Conservation (phyloP, 2,329 filamentous ascomycete species). For the Pleoardoris graminearum region DNA sequence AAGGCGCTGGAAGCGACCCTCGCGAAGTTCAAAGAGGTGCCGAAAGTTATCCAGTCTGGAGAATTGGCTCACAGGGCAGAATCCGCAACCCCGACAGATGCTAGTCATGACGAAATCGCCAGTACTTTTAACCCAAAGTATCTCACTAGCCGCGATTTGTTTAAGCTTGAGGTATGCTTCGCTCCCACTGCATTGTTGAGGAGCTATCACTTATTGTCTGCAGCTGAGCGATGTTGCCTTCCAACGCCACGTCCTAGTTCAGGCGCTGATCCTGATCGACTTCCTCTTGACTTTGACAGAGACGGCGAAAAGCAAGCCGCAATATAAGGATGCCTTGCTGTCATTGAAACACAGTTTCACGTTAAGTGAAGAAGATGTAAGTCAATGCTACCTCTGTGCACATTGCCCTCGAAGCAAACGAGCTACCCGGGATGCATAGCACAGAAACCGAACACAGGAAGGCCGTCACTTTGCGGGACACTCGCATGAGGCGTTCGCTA, state of each 20-base stretch:
- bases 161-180: slow-evolving; percentile 79
- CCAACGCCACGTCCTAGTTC: slow-evolving; percentile 89
- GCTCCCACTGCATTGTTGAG: slow-evolving; percentile 17
- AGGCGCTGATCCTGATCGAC: slow-evolving; percentile 91
- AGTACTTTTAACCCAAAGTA: slow-evolving; percentile 96
- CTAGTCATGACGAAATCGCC: slow-evolving; percentile 64
- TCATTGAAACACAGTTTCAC: slow-evolving; percentile 81
- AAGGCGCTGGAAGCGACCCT: slow-evolving; percentile 65
- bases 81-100: slow-evolving; percentile 64
- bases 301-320: slow-evolving; percentile 77
- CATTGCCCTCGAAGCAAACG: not conserved
- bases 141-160: slow-evolving; percentile 93
- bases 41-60: slow-evolving; percentile 69
- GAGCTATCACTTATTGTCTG: slow-evolving; percentile 32
- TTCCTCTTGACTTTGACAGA: slow-evolving; percentile 90
- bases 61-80: slow-evolving; percentile 64
- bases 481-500: slow-evolving; percentile 11
- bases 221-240: slow-evolving; percentile 93
- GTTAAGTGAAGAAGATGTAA: slow-evolving; percentile 80
- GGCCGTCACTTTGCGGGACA: not conserved
- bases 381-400: slow-evolving; percentile 35
- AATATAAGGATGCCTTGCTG: slow-evolving; percentile 74
- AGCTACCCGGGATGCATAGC: not conserved
- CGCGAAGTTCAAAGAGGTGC: slow-evolving; percentile 73
- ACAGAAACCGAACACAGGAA: not conserved